Evolutionary conservation across 2,329 filamentous ascomycete genomes (phyloP).

Genomic region (Harringtonia aguacate): DNA sequence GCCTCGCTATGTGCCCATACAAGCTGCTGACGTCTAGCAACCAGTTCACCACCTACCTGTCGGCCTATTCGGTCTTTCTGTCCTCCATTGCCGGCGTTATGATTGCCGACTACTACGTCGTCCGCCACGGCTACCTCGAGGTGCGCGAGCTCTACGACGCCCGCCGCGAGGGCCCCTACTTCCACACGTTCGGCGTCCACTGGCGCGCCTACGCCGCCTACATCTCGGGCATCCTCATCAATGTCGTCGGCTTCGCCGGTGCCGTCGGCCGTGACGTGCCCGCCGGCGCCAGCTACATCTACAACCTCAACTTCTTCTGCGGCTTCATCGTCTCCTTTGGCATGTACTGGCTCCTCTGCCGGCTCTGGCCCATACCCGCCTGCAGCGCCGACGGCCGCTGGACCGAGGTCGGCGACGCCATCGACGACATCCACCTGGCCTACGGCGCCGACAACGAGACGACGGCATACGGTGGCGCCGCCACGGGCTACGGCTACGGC

Average conservation of each 20-base stretch:
- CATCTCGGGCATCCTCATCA: conserved; percentile 73
- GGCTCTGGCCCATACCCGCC: conserved; percentile 60
- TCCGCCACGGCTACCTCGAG: conserved; percentile 72
- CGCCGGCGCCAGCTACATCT: conserved; percentile 70
- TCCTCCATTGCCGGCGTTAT: conserved; percentile 90
- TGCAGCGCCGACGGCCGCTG: conserved; percentile 53
- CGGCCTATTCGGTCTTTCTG: conserved; percentile 88
- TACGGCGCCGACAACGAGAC: conserved; percentile 27
- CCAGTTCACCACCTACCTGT: conserved; percentile 85
- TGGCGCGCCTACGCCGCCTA: conserved; percentile 81
- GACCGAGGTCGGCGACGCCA: conserved; percentile 63
- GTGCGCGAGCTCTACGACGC: conserved; percentile 71
- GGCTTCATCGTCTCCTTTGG: conserved; percentile 62
- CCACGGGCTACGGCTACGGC: not conserved
- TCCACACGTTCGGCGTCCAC: conserved; percentile 61
- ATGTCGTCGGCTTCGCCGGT: conserved; percentile 83
- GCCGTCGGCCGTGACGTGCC: conserved; percentile 65
- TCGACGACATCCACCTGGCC: conserved; percentile 40
- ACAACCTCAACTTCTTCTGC: conserved; percentile 83
- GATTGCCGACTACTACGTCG: conserved; percentile 75
- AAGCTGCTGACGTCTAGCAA: conserved; percentile 65
- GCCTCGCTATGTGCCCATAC: conserved; percentile 80
- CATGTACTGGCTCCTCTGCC: conserved; percentile 62
- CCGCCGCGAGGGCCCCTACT: conserved; percentile 58
- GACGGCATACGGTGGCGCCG: not conserved